These are phyloP conservation scores for Clonostachys rhizophaga DNA, from an alignment of 2,329 filamentous ascomycete genomes.

Conservation along the genomic window DNA sequence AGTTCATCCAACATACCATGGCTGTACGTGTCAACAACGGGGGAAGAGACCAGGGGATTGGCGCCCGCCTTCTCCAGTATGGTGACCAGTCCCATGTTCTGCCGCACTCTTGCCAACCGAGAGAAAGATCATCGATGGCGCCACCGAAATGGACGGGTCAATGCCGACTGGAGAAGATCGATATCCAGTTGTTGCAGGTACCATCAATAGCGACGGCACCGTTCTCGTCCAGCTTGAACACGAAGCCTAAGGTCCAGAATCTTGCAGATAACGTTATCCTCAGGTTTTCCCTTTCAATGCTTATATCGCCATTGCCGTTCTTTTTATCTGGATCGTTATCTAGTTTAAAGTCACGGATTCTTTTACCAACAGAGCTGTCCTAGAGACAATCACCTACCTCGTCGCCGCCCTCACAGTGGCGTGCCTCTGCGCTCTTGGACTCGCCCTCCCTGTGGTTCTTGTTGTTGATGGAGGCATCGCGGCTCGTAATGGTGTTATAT, in stretches of 20 bases:
- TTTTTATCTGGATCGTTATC: slow-evolving; percentile 45
- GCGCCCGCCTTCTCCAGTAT: slow-evolving; percentile 50
- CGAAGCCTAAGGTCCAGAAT: slow-evolving; percentile 52
- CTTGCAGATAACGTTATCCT: slow-evolving; percentile 53
- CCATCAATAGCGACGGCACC: slow-evolving; percentile 47
- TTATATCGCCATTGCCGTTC: slow-evolving; percentile 37
- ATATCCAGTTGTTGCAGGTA: slow-evolving; percentile 49
- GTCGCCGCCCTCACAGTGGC: slow-evolving; percentile 51
- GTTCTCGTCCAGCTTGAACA: slow-evolving; percentile 43
- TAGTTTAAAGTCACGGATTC: slow-evolving; percentile 30
- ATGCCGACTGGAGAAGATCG: slow-evolving; percentile 57
- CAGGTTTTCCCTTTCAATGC: slow-evolving; percentile 53
- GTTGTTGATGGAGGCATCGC: slow-evolving; percentile 55
- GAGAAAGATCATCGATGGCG: slow-evolving; percentile 45
- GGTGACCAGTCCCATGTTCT: slow-evolving; percentile 48
- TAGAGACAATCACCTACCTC: slow-evolving; percentile 22
- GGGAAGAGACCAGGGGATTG: slow-evolving; percentile 33
- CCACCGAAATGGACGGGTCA: slow-evolving; percentile 56
- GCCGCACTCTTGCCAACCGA: slow-evolving; percentile 54
- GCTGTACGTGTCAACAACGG: slow-evolving; percentile 34
- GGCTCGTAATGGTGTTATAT: slow-evolving; percentile 50
- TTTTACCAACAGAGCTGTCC: slow-evolving; percentile 11
- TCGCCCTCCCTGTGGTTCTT: slow-evolving; percentile 63
- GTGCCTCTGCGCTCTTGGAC: slow-evolving; percentile 60
- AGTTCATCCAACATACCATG: slow-evolving; percentile 39